Percentiles rank a stretch among this genome's conserved stretches.
Conservation (phyloP, 768 basidiomycete genomes). For the Mycena sanguinolenta region DNA sequence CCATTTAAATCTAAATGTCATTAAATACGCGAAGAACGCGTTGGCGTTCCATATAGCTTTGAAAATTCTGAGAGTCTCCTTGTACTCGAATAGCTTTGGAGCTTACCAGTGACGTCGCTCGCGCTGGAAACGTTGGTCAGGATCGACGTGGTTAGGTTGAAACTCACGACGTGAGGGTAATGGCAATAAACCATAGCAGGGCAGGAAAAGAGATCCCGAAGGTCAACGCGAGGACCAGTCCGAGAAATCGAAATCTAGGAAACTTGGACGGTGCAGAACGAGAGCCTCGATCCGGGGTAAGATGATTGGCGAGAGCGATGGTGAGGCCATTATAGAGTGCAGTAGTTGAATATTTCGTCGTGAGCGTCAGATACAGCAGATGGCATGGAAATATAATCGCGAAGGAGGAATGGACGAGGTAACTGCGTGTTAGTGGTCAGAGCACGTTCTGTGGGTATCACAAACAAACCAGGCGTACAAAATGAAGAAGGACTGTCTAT, state of each 20-base stretch:
- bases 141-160: constrained; percentile 22
- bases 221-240: constrained; percentile 60
- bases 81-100: constrained; percentile 9
- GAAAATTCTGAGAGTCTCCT: constrained; percentile 28
- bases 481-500: constrained; percentile 89
- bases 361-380: constrained; percentile 71
- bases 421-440: constrained; percentile 59
- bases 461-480: constrained; percentile 66
- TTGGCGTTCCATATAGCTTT: constrained; percentile 87
- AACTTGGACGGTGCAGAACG: constrained; percentile 48
- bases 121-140: constrained; percentile 60
- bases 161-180: constrained; percentile 80
- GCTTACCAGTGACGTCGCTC: constrained; percentile 81
- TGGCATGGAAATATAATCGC: constrained; percentile 86
- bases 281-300: constrained; percentile 50
- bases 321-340: constrained; percentile 67
- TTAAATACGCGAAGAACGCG: constrained; percentile 91
- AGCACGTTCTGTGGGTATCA: constrained; percentile 6
- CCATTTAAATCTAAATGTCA: constrained; percentile 79
- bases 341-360: constrained; percentile 60
- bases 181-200: constrained; percentile 82
- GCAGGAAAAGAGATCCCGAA: constrained; percentile 73
- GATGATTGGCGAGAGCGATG: constrained; percentile 62
- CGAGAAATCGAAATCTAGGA: constrained; percentile 52
- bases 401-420: constrained; percentile 89